These are phyloP conservation scores for Debaryomyces sp. DNA, from an alignment of 1,139 yeast genomes.

Conservation along the genomic window DNA sequence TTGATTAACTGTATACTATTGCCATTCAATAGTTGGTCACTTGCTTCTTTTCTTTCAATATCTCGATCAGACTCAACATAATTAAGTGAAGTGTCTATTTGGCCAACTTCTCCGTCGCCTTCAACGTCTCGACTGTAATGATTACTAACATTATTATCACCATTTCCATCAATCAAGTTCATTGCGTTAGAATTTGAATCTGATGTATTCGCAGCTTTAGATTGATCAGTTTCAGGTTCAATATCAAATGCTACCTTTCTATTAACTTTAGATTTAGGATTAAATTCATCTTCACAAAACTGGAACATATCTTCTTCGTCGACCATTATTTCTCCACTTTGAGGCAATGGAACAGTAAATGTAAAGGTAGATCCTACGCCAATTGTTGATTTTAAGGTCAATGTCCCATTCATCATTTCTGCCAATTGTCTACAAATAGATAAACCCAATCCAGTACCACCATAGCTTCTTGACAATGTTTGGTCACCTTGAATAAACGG, in stretches of 20 bases:
- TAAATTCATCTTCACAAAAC: constrained; percentile 49
- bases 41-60: neutral
- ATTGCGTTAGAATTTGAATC: neutral
- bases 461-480: constrained; percentile 85
- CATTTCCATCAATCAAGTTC: neutral
- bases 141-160: neutral
- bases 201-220: neutral
- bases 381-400: constrained; percentile 65
- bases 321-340: constrained; percentile 61
- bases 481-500: constrained; percentile 98
- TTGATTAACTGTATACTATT: neutral
- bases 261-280: constrained; percentile 38
- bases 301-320: constrained; percentile 40
- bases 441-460: constrained; percentile 95
- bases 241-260: constrained; percentile 41
- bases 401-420: constrained; percentile 83
- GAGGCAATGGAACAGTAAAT: constrained; percentile 76
- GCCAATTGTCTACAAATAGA: constrained; percentile 93
- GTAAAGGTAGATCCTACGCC: constrained; percentile 84
- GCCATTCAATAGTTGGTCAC: neutral
- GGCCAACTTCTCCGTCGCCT: neutral
- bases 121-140: neutral
- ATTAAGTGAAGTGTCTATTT: neutral
- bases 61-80: neutral
- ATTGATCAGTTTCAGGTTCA: constrained; percentile 2